These are phyloP conservation scores for Catunica adiposa DNA, from an alignment of 2,329 filamentous ascomycete genomes.

Conservation along the genomic window DNA sequence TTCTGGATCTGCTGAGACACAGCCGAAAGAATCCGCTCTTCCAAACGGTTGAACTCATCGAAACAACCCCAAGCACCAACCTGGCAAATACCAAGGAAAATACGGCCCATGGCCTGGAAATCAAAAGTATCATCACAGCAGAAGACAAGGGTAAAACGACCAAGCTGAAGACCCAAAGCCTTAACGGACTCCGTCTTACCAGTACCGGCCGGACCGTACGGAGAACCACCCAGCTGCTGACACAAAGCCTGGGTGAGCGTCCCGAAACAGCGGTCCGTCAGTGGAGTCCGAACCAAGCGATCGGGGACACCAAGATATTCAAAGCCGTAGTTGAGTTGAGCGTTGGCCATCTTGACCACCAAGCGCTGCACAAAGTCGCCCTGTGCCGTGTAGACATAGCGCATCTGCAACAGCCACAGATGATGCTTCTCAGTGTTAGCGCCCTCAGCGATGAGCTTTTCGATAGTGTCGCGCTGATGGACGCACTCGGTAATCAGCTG, in stretches of 20 bases:
- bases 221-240: constrained; percentile 87
- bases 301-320: constrained; percentile 96
- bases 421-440: constrained; percentile 67
- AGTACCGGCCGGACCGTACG: constrained; percentile 92
- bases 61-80: constrained; percentile 99
- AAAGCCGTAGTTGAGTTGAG: constrained; percentile 86
- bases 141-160: constrained; percentile 95
- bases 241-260: constrained; percentile 92
- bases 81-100: constrained; percentile 97
- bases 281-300: constrained; percentile 83
- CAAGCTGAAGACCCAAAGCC: constrained; percentile 86
- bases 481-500: constrained; percentile 98
- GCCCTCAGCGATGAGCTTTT: constrained; percentile 61
- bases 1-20: constrained; percentile 99
- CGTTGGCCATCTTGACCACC: constrained; percentile 91
- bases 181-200: constrained; percentile 99
- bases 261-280: constrained; percentile 96
- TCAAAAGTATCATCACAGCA: constrained; percentile 99
- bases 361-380: constrained; percentile 72
- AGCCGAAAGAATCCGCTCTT: constrained; percentile 91
- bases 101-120: constrained; percentile 98
- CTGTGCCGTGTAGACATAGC: constrained; percentile 67
- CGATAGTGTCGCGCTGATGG: constrained; percentile 85
- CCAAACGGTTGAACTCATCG: constrained; percentile 97
- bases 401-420: constrained; percentile 91